phyloP scores from a whole-genome alignment of 1,139 yeast genomes.

The Blastobotrys raffinosifermentans region DNA sequence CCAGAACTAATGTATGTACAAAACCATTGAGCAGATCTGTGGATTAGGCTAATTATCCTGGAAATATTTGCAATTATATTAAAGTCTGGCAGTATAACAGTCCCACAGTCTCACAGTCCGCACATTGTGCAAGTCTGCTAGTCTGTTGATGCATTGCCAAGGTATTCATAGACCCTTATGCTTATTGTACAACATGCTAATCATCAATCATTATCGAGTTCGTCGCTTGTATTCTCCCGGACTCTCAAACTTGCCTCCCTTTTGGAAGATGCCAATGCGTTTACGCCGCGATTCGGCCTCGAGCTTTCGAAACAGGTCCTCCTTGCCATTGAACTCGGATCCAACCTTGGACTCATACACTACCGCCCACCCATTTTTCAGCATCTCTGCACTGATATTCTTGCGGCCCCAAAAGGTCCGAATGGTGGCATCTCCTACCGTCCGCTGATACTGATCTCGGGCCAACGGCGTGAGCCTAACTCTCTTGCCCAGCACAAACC shows the following conservation, averaged over 20 bases:
- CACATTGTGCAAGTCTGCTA: too few relatives aligned
- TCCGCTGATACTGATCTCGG: slow-evolving; percentile 82
- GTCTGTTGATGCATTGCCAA: too few relatives aligned
- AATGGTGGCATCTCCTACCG: slow-evolving; percentile 74
- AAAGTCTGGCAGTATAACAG: too few relatives aligned
- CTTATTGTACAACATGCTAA: too few relatives aligned
- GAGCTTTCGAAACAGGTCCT: slow-evolving; percentile 48
- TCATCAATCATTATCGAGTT: slow-evolving; percentile 8
- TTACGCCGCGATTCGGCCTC: slow-evolving; percentile 56
- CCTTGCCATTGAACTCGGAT: slow-evolving; percentile 82
- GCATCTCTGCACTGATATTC: slow-evolving; percentile 85
- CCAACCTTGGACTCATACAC: slow-evolving; percentile 79
- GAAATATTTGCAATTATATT: too few relatives aligned
- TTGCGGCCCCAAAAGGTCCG: slow-evolving; percentile 69
- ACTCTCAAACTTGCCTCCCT: slow-evolving; percentile 48
- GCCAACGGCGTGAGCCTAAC: slow-evolving; percentile 73
- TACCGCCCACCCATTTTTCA: slow-evolving; percentile 73
- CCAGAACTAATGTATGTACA: too few relatives aligned
- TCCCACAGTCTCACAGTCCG: too few relatives aligned
- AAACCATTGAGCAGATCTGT: too few relatives aligned
- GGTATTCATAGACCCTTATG: too few relatives aligned
- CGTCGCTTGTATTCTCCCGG: slow-evolving; percentile 74
- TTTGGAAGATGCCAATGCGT: slow-evolving; percentile 63
- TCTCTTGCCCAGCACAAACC: slow-evolving; percentile 55
- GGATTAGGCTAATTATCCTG: too few relatives aligned